Evolutionary conservation across 108 stramenopile species (phyloP).

Genomic region (Cyclostephanos invisitatus): DNA sequence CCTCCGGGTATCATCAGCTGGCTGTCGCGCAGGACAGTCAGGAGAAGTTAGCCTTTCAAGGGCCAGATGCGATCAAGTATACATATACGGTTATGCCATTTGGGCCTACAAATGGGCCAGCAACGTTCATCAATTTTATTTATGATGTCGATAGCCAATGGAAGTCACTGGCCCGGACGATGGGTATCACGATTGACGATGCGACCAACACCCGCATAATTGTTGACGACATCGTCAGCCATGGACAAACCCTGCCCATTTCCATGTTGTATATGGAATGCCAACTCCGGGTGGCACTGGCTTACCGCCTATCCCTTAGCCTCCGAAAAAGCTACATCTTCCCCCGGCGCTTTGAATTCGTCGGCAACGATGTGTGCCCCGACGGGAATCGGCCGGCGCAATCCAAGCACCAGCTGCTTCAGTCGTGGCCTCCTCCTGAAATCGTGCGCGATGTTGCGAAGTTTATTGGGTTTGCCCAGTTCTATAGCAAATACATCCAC

Average conservation of each 20-base stretch:
- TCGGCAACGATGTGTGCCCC: not conserved
- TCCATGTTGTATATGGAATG: constrained; percentile 15
- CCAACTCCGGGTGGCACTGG: constrained; percentile 1
- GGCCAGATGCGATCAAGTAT: not conserved
- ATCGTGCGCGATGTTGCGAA: constrained; percentile 17
- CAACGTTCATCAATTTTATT: constrained; percentile 13
- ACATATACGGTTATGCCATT: constrained; percentile 3
- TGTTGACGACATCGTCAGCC: constrained; percentile 9
- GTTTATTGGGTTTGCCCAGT: constrained; percentile 14
- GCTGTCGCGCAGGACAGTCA: not conserved
- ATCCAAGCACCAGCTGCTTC: constrained; percentile 4
- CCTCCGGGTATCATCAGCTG: not conserved
- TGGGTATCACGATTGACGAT: constrained; percentile 9
- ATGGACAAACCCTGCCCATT: not conserved
- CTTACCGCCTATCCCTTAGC: not conserved
- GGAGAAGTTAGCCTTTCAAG: not conserved
- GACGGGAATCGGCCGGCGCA: constrained; percentile 3
- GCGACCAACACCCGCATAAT: constrained; percentile 19
- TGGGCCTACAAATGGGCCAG: constrained; percentile 2
- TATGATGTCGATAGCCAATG: constrained; percentile 9
- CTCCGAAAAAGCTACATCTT: constrained; percentile 6
- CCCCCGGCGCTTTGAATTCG: not conserved
- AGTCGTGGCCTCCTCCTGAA: constrained; percentile 9
- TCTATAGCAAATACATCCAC: not conserved
- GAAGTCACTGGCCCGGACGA: not conserved